phyloP scores from a whole-genome alignment of 2,329 filamentous ascomycete genomes.

The Geosmithia morbida region DNA sequence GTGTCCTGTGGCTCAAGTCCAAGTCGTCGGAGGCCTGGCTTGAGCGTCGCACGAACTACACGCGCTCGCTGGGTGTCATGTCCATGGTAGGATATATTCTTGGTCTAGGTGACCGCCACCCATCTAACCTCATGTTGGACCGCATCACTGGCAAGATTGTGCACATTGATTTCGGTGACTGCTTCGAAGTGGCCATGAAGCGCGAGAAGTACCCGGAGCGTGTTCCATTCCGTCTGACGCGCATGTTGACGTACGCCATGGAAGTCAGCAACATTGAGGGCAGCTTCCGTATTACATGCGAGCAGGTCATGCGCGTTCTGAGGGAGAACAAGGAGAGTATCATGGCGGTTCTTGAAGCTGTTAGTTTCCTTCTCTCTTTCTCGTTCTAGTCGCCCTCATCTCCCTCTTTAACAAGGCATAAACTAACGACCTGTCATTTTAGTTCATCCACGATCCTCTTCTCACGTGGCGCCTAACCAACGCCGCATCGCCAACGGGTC shows the following conservation, averaged over 20 bases:
- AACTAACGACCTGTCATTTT: not conserved
- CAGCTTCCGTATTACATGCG: constrained; percentile 94
- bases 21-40: constrained; percentile 98
- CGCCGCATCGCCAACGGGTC: constrained; percentile 46
- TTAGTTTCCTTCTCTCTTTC: constrained; percentile 34
- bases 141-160: constrained; percentile 92
- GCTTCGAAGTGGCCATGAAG: constrained; percentile 99
- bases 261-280: constrained; percentile 99
- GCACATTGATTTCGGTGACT: constrained; percentile 98
- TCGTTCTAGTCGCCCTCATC: not conserved
- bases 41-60: constrained; percentile 96
- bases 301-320: constrained; percentile 95
- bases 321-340: constrained; percentile 96
- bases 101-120: constrained; percentile 89
- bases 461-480: constrained; percentile 85
- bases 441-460: constrained; percentile 99
- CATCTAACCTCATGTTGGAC: constrained; percentile 95
- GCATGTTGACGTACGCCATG: constrained; percentile 99
- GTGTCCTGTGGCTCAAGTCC: constrained; percentile 96
- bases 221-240: constrained; percentile 91
- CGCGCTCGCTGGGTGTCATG: constrained; percentile 93
- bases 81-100: constrained; percentile 99
- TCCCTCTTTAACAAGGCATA: not conserved
- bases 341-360: constrained; percentile 95
- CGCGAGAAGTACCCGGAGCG: constrained; percentile 97